Evolutionary conservation across 2,329 filamentous ascomycete genomes (phyloP).

Genomic region (Ophiocordyceps sinensis): DNA sequence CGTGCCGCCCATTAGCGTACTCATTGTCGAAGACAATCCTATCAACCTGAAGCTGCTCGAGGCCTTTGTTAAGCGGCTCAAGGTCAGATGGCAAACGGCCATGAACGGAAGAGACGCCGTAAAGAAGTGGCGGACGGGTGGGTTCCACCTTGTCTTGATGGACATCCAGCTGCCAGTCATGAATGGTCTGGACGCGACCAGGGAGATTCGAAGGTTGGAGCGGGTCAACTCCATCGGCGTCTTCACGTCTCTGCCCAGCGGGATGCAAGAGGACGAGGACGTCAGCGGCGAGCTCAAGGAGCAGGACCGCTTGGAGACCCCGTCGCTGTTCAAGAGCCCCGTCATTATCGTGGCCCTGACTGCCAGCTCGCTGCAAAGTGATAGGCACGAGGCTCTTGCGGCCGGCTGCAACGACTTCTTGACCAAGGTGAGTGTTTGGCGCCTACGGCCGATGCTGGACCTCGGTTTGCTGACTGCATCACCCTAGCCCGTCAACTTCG

Average conservation of each 20-base stretch:
- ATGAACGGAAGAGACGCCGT: conserved; percentile 92
- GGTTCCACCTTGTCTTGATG: conserved; percentile 95
- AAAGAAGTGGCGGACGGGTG: conserved; percentile 79
- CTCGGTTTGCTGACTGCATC: background rate
- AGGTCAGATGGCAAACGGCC: conserved; percentile 93
- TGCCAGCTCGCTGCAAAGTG: conserved; percentile 84
- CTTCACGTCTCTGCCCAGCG: conserved; percentile 56
- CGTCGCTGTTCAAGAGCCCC: conserved; percentile 75
- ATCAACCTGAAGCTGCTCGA: conserved; percentile 92
- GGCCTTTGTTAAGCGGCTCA: conserved; percentile 88
- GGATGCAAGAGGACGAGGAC: conserved; percentile 29
- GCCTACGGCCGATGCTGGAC: background rate
- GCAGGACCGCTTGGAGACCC: conserved; percentile 55
- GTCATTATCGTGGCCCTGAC: conserved; percentile 97
- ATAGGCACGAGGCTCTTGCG: conserved; percentile 85
- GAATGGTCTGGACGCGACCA: conserved; percentile 87
- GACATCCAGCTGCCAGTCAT: conserved; percentile 96
- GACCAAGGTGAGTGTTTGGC: conserved; percentile 57
- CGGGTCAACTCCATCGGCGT: conserved; percentile 85
- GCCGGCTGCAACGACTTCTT: conserved; percentile 97
- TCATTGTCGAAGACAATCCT: conserved; percentile 97
- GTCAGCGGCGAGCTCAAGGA: conserved; percentile 32
- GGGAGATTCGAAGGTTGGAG: conserved; percentile 83
- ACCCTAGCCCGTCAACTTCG: conserved; percentile 79
- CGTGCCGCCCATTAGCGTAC: conserved; percentile 89